phyloP scores from a whole-genome alignment of 164 flowering plant species.

The Stephania cephalantha region DNA sequence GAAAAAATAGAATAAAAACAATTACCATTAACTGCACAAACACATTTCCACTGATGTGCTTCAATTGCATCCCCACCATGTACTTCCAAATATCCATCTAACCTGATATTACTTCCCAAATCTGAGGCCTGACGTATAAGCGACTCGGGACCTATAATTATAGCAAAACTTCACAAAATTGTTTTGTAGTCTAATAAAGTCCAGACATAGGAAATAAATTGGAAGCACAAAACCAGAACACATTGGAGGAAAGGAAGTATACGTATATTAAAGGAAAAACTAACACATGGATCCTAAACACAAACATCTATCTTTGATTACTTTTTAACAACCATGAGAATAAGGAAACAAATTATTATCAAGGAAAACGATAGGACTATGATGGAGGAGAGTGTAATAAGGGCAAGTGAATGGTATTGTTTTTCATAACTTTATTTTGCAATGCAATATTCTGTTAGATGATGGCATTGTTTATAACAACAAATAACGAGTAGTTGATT shows the following conservation, averaged over 20 bases:
- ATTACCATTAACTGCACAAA: constrained; percentile 64
- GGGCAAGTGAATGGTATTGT: not conserved
- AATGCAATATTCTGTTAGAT: no score
- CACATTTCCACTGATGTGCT: constrained; percentile 81
- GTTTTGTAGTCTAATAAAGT: not conserved
- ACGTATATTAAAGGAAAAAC: not conserved
- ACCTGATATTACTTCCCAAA: constrained; percentile 21
- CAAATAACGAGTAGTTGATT: not conserved
- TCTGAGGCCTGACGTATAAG: constrained; percentile 62
- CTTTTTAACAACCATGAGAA: not conserved
- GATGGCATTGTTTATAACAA: no score
- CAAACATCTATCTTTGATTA: not conserved
- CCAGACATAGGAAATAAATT: not conserved
- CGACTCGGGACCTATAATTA: constrained; percentile 57
- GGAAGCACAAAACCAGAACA: not conserved
- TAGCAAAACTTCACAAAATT: not conserved
- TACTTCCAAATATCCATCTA: constrained; percentile 41
- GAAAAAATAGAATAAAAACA: not conserved
- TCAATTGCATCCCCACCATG: constrained; percentile 69
- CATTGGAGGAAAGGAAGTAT: not conserved
- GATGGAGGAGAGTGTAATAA: not conserved
- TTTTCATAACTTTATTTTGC: not conserved
- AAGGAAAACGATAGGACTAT: not conserved
- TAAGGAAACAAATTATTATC: not conserved
- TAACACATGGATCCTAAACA: not conserved